Conservation (phyloP, 768 basidiomycete species). For the Naganishia onofrii region DNA sequence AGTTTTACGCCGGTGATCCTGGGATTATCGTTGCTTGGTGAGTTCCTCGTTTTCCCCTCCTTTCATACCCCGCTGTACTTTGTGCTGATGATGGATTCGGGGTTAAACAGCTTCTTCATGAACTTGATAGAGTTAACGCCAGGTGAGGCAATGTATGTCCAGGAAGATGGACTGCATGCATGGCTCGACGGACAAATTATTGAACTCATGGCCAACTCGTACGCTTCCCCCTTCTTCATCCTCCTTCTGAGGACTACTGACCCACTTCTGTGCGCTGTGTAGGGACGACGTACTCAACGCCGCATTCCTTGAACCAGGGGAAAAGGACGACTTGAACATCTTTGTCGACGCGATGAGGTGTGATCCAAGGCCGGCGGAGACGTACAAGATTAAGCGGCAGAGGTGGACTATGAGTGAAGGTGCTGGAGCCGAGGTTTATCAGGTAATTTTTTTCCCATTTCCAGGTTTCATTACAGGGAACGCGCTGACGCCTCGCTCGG, state of each 20-base stretch:
- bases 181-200: constrained; percentile 93
- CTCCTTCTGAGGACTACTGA: not conserved
- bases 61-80: no score
- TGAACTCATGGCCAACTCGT: constrained; percentile 88
- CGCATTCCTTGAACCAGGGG: constrained; percentile 38
- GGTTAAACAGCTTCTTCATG: constrained; percentile 65
- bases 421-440: constrained; percentile 29
- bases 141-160: constrained; percentile 88
- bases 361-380: constrained; percentile 31
- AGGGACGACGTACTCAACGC: constrained; percentile 49
- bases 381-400: constrained; percentile 26
- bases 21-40: constrained; percentile 37
- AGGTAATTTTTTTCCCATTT: constrained; percentile 21
- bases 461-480: no score
- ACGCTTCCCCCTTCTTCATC: not conserved
- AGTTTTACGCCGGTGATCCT: constrained; percentile 42
- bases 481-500: no score
- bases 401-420: constrained; percentile 23
- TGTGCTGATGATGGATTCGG: constrained; percentile 44
- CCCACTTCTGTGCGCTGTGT: not conserved
- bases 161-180: constrained; percentile 92
- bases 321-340: constrained; percentile 39
- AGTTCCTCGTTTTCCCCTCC: constrained; percentile 11
- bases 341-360: constrained; percentile 39
- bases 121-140: constrained; percentile 76